Evolutionary conservation across 371 early-diverging fungal genomes (phyloP).

Genomic region (Mucor velutinosus): DNA sequence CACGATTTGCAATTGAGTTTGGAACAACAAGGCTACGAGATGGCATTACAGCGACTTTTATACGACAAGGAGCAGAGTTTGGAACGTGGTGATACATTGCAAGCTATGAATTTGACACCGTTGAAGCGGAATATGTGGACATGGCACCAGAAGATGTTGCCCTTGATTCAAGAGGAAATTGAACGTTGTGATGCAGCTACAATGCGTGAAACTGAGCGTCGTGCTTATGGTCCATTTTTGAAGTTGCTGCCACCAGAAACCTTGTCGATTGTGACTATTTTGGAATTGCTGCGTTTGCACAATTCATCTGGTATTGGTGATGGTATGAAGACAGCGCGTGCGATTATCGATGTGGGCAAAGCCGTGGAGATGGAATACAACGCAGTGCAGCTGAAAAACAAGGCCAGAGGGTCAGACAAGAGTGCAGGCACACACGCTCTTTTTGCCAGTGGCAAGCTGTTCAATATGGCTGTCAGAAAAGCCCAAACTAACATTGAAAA

Average conservation of each 20-base stretch:
- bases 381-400: slow-evolving; percentile 71
- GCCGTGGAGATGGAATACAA: slow-evolving; percentile 87
- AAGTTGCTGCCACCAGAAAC: slow-evolving; percentile 74
- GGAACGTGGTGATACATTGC: slow-evolving; percentile 61
- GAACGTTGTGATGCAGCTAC: slow-evolving; percentile 42
- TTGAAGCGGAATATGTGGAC: slow-evolving; percentile 63
- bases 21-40: slow-evolving; percentile 83
- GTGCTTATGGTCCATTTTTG: slow-evolving; percentile 73
- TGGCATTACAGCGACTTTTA: slow-evolving; percentile 76
- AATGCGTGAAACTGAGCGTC: slow-evolving; percentile 40
- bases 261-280: slow-evolving; percentile 83
- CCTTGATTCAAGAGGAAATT: slow-evolving; percentile 70
- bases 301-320: slow-evolving; percentile 61
- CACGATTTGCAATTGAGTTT: slow-evolving; percentile 82
- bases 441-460: slow-evolving; percentile 72
- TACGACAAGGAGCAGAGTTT: slow-evolving; percentile 54
- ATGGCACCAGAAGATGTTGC: slow-evolving; percentile 79
- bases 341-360: slow-evolving; percentile 73
- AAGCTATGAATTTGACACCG: slow-evolving; percentile 54
- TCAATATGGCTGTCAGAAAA: slow-evolving; percentile 78
- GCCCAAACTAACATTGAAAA: slow-evolving; percentile 62
- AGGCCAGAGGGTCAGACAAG: slow-evolving; percentile 7
- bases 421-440: slow-evolving; percentile 58
- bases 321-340: slow-evolving; percentile 65
- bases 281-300: slow-evolving; percentile 75